Evolutionary conservation across 179 eudicot species (phyloP), one percentile per base, ranked within the genome.

Genomic region (Spinacia oleracea): DNA sequence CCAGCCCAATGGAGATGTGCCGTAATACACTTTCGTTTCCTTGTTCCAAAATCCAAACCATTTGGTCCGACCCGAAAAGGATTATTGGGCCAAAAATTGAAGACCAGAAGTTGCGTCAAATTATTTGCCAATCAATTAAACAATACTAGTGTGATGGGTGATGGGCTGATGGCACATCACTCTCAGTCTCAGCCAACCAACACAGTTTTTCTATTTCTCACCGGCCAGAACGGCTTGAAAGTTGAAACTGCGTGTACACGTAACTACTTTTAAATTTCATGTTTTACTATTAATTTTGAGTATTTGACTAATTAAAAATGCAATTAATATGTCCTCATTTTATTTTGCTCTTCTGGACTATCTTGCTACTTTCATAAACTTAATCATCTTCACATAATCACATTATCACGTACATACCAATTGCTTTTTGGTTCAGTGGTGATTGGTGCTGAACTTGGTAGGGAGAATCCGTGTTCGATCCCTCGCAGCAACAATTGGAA

Each of bases 141-240:
- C 58, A 31, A 21, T 27, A 32, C 31, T 32, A 14, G 42, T 42
- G 50, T 23, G 77, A 48, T 72, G 65, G 77, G n/a, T n/a, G n/a
- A n/a, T n/a, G n/a, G 42, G 53, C 63, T 23, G 77, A 48, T 72
- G 65, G 77, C 20, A 35, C 6, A 66, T 79, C 77, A 62, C 46
- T 72, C 63, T 79, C 81, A 35, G 1, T n/a, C n/a, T n/a, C 81
- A 35, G 1, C 70, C 72, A 79, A 63, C 77, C 6, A 78, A 31
- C n/a, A 32, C 10, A 43, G 0, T 9, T 29, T 59, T 45, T 31
- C 3, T 27, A 56, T 70, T 62, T 31, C 27, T 32, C 50, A 21
- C 27, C 71, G 40, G 40, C 40, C 40, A 38, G 10, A 70, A 29
- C 69, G 53, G 68, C 71, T 48, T 48, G 53, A 48, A 43, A 48